These are phyloP conservation scores for Poa annua DNA, from an alignment of 176 grass and related monocot genomes.

Conservation along the genomic window DNA sequence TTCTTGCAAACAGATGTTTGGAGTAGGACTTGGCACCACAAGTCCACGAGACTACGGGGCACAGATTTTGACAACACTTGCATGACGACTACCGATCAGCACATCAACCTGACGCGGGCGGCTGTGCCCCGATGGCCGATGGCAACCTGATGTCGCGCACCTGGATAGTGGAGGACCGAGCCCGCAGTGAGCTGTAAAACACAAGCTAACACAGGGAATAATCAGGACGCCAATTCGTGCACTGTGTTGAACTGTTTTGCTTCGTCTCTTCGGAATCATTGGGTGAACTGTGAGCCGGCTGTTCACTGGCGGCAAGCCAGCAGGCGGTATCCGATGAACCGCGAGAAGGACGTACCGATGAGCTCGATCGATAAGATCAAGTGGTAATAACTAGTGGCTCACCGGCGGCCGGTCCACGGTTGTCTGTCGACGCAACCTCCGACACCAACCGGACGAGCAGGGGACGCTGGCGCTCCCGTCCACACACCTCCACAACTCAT, in stretches of 20 bases:
- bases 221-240: conserved; percentile 4
- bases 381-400: conserved; percentile 26
- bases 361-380: background rate
- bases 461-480: conserved; percentile 6
- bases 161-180: background rate
- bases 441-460: conserved; percentile 35
- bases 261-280: background rate
- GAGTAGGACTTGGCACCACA: background rate
- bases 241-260: conserved; percentile 21
- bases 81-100: background rate
- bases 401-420: conserved; percentile 44
- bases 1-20: background rate
- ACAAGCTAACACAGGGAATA: conserved; percentile 22
- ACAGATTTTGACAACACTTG: conserved; percentile 29
- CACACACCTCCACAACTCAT: background rate
- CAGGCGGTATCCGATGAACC: background rate
- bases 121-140: conserved; percentile 6
- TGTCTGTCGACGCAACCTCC: conserved; percentile 46
- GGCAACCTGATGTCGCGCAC: conserved; percentile 21
- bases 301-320: conserved; percentile 32
- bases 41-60: conserved; percentile 27
- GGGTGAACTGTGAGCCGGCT: background rate
- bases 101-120: conserved; percentile 26
- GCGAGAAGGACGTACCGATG: conserved; percentile 31
- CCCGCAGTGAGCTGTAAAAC: conserved; percentile 51